Evolutionary conservation across 805 yeast genomes (phyloP).

Genomic region (Cyberlindnera nakhonratchasimensis): DNA sequence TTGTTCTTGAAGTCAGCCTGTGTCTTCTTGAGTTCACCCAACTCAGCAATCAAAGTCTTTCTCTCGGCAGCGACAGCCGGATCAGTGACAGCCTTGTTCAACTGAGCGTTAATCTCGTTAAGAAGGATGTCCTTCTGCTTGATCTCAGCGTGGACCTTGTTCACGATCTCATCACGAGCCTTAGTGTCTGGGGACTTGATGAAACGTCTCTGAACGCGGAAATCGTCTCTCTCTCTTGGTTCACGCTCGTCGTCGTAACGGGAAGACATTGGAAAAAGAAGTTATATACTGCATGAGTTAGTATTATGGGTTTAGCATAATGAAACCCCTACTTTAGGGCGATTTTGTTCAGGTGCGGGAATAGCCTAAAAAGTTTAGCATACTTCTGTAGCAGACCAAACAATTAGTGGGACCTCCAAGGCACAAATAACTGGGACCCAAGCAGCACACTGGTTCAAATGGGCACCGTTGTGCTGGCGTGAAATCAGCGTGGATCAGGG

Average conservation of each 20-base stretch:
- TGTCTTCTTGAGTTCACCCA: conserved; percentile 42
- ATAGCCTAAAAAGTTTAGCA: too few relatives aligned
- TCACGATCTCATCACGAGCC: conserved; percentile 56
- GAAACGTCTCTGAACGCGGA: conserved; percentile 34
- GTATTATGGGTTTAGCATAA: background rate
- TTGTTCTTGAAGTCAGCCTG: conserved; percentile 46
- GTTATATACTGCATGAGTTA: background rate
- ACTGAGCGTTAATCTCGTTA: conserved; percentile 49
- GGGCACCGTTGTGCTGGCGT: too few relatives aligned
- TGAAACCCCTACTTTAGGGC: too few relatives aligned
- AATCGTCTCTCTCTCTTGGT: conserved; percentile 17
- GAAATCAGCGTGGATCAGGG: too few relatives aligned
- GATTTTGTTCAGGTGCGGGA: too few relatives aligned
- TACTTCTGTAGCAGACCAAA: too few relatives aligned
- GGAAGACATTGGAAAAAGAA: conserved; percentile 10
- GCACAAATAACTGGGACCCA: too few relatives aligned
- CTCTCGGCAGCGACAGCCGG: conserved; percentile 47
- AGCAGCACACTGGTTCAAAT: too few relatives aligned
- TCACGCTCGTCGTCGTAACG: conserved; percentile 11
- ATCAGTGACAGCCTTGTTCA: conserved; percentile 50
- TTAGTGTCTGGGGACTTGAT: conserved; percentile 74
- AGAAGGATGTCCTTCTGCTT: conserved; percentile 57
- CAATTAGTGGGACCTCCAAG: too few relatives aligned
- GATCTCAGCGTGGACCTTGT: conserved; percentile 54
- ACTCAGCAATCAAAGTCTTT: conserved; percentile 49